phyloP scores from a whole-genome alignment of 371 early-diverging fungal genomes.

The Polyrhizophydium stewartii region DNA sequence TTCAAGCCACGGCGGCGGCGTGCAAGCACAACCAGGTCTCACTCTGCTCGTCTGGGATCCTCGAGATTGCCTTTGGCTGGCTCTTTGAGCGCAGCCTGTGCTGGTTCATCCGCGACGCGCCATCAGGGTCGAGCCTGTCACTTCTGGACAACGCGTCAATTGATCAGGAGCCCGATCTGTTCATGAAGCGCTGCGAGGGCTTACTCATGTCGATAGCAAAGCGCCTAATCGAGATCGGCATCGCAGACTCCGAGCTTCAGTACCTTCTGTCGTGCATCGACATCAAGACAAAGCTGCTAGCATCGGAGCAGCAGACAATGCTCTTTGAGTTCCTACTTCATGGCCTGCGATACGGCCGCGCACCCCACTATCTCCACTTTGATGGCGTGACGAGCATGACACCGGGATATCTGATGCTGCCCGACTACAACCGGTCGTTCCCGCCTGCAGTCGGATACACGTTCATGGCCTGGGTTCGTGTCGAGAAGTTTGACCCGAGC shows the following conservation, averaged over 20 bases:
- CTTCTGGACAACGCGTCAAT: background rate
- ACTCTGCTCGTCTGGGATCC: conserved; percentile 55
- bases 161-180: background rate
- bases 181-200: conserved; percentile 11
- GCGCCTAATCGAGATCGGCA: conserved; percentile 60
- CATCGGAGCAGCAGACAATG: conserved; percentile 29
- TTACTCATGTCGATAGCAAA: conserved; percentile 50
- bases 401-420: conserved; percentile 35
- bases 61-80: conserved; percentile 47
- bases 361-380: conserved; percentile 70
- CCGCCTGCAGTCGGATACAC: conserved; percentile 63
- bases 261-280: conserved; percentile 41
- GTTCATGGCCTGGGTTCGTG: conserved; percentile 60
- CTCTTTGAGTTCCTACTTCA: conserved; percentile 55
- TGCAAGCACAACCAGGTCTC: conserved; percentile 49
- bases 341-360: conserved; percentile 54
- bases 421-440: conserved; percentile 45
- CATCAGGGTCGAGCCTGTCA: background rate
- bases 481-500: conserved; percentile 53
- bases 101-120: conserved; percentile 20
- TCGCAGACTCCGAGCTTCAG: conserved; percentile 52
- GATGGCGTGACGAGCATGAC: conserved; percentile 23
- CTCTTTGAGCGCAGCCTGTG: conserved; percentile 26
- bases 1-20: background rate
- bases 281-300: background rate